Evolutionary conservation across 306 rosid genomes (phyloP), one percentile per base, ranked within the genome.

Genomic region (Inga leiocalycina): DNA sequence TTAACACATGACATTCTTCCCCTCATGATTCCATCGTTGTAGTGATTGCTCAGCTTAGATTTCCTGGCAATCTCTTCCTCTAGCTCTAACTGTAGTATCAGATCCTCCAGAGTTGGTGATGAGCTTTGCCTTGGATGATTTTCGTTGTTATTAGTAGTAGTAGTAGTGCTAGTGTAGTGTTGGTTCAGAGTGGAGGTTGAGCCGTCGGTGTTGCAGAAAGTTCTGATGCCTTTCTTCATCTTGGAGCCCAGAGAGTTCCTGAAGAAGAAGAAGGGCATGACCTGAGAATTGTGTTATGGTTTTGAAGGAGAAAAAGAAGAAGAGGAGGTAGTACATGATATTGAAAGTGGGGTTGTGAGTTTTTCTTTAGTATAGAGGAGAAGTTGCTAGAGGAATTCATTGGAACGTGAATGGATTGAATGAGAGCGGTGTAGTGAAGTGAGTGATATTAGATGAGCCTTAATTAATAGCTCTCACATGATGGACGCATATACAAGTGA

Each of bases 181-280:
- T 91, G 98, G 89, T 90, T 89, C 82, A 95, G 95, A 54, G 92
- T 89, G 64, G 93, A 89, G 80, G 94, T 91, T 68, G 94, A 86
- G 83, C 78, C 87, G 14, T 91, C 88, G 16, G 77, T 91, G 77
- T 74, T 95, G 89, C 98, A 95, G 51, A 93, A 91, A 62, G 87
- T 92, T 88, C 93, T 87, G 72, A 95, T 61, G 17, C 98, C 91
- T 86, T 88, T 93, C 87, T 86, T 89, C 97, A 93, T 93, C 85
- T 89, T 93, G 84, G 91, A 91, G 77, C 95, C 95, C 8, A 95
- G 54, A 51, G 89, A 81, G 84, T 95, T 95, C 78, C 92, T 93
- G 84, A 95, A 87, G 48, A 89, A 88, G 88, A 93, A 88, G 66
- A 95, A 91, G 17, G 97, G 92, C 71, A 91, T 85, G 71, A 90